Percentiles rank a stretch among this genome's conserved stretches.
Conservation (phyloP, 1,284 basidiomycete species). For the Cutaneotrichosporon arboriforme region DNA sequence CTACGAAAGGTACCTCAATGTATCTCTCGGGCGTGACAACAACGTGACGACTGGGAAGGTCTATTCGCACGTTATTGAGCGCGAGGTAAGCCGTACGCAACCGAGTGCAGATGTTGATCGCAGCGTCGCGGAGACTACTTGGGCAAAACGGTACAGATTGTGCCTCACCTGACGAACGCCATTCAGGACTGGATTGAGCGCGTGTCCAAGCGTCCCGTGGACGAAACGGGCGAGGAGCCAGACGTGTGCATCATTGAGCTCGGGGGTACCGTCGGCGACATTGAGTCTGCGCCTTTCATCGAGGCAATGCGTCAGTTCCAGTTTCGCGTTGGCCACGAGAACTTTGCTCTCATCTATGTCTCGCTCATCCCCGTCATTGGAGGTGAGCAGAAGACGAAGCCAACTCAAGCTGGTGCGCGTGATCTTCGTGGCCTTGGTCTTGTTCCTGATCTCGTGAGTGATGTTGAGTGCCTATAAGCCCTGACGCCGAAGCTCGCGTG, state of each 20-base stretch:
- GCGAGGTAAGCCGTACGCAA: conserved; percentile 67
- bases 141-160: conserved; percentile 96
- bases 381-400: conserved; percentile 99
- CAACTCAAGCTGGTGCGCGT: conserved; percentile 94
- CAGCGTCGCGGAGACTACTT: conserved; percentile 89
- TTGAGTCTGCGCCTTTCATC: conserved; percentile 93
- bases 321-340: conserved; percentile 93
- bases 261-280: conserved; percentile 92
- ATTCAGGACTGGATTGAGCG: conserved; percentile 99
- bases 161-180: conserved; percentile 92
- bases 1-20: conserved; percentile 95
- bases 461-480: background rate
- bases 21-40: conserved; percentile 89
- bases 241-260: conserved; percentile 99
- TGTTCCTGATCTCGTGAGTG: conserved; percentile 78
- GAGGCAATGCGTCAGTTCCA: conserved; percentile 99
- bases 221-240: conserved; percentile 86
- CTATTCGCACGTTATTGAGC: conserved; percentile 94
- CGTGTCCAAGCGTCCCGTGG: conserved; percentile 87
- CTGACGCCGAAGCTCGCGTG: conserved; percentile 95
- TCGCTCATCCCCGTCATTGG: conserved; percentile 97
- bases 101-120: conserved; percentile 5
- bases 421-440: conserved; percentile 90
- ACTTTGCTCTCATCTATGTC: conserved; percentile 96
- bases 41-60: conserved; percentile 99